Percentiles rank a stretch among this genome's conserved stretches.
phyloP scores from a whole-genome alignment of 2,329 filamentous ascomycete genomes.

The Fonsecaea pugnacius region DNA sequence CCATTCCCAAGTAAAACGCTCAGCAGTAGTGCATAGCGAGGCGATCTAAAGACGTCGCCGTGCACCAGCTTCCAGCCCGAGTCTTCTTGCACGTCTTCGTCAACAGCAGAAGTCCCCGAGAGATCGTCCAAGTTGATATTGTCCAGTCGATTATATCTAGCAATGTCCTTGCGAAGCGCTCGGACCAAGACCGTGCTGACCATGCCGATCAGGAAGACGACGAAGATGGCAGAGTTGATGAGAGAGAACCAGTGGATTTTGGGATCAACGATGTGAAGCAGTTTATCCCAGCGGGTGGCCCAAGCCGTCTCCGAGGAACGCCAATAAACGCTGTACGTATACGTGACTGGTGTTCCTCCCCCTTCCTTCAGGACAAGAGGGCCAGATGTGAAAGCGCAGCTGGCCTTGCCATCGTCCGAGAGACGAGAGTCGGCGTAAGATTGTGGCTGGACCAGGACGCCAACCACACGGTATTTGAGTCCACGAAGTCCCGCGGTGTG shows the following conservation, averaged over 20 bases:
- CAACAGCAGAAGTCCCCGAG: conserved; percentile 72
- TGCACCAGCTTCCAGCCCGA: conserved; percentile 99
- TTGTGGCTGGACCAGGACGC: conserved; percentile 82
- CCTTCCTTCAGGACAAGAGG: conserved; percentile 67
- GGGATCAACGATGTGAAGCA: conserved; percentile 93
- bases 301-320: conserved; percentile 80
- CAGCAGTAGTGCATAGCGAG: conserved; percentile 78
- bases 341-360: conserved; percentile 70
- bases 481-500: conserved; percentile 68
- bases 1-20: conserved; percentile 91
- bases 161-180: conserved; percentile 91
- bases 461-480: conserved; percentile 82
- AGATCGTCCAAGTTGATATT: conserved; percentile 89
- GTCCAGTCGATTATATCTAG: conserved; percentile 92
- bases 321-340: conserved; percentile 95
- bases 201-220: conserved; percentile 86
- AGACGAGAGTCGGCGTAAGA: conserved; percentile 56
- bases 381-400: conserved; percentile 60
- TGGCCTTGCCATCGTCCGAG: conserved; percentile 59
- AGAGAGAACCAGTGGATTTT: conserved; percentile 99
- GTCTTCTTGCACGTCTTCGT: conserved; percentile 95
- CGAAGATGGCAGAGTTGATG: conserved; percentile 93
- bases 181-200: conserved; percentile 90
- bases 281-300: conserved; percentile 98
- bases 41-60: conserved; percentile 92